Evolutionary conservation across 2,329 filamentous ascomycete genomes (phyloP).

Genomic region (Verticillium albo-atrum): DNA sequence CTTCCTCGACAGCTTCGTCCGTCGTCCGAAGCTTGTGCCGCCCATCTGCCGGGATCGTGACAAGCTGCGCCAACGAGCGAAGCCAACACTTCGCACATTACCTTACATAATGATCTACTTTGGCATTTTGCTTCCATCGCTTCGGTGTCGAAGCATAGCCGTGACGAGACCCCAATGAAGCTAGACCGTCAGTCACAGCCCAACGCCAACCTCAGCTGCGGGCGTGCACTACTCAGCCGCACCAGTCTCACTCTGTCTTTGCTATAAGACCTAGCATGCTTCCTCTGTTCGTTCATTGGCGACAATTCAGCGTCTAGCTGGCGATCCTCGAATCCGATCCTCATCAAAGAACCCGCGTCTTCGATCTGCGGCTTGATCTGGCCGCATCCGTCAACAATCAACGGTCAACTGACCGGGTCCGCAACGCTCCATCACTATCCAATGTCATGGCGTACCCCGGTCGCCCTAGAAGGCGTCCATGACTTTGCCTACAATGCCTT

Average conservation of each 20-base stretch:
- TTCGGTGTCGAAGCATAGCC: neutral
- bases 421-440: neutral
- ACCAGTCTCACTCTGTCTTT: neutral
- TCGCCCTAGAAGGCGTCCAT: neutral
- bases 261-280: neutral
- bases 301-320: neutral
- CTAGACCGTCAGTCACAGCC: neutral
- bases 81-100: too few relatives aligned
- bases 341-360: neutral
- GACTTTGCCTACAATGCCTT: neutral
- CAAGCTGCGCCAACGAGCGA: too few relatives aligned
- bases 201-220: neutral
- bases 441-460: neutral
- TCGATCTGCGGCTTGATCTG: neutral
- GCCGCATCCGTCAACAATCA: neutral
- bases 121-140: neutral
- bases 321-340: neutral
- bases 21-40: too few relatives aligned
- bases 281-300: neutral
- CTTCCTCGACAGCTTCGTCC: too few relatives aligned
- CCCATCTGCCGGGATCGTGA: too few relatives aligned
- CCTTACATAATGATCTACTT: neutral
- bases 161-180: neutral
- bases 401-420: neutral
- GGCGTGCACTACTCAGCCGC: neutral